Evolutionary conservation across 768 basidiomycete genomes (phyloP).

Genomic region (Erythrobasidium yunnanense): DNA sequence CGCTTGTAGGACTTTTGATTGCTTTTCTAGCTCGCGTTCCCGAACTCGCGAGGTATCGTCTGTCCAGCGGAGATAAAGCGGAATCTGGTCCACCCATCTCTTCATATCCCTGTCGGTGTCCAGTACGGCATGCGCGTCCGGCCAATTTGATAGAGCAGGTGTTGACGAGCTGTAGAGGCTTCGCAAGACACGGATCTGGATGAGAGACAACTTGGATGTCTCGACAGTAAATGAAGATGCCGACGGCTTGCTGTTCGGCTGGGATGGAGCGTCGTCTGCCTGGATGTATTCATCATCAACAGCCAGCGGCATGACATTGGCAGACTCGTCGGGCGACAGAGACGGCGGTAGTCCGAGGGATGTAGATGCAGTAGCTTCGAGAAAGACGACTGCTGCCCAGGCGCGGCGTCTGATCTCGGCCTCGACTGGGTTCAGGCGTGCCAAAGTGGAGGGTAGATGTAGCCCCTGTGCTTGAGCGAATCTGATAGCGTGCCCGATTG

Average conservation of each 20-base stretch:
- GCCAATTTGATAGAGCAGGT: not conserved
- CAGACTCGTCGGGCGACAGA: not conserved
- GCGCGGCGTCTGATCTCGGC: not conserved
- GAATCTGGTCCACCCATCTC: not conserved
- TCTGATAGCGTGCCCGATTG: not conserved
- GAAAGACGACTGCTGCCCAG: not conserved
- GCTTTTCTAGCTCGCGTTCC: not conserved
- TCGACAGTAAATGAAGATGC: not conserved
- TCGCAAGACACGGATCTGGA: not conserved
- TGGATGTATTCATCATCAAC: not conserved
- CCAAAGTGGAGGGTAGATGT: not conserved
- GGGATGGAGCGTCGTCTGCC: not conserved
- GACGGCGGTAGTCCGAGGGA: not conserved
- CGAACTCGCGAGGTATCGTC: not conserved
- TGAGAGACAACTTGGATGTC: not conserved
- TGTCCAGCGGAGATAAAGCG: not conserved
- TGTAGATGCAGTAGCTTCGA: not conserved
- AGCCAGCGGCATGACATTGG: not conserved
- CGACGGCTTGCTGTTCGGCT: not conserved
- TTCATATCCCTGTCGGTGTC: not conserved
- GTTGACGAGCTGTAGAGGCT: not conserved
- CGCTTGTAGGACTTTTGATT: not conserved
- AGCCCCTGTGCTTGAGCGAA: not conserved
- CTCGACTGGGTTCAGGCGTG: not conserved
- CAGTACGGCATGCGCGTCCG: not conserved